phyloP scores from a whole-genome alignment of 2,329 filamentous ascomycete species.

The Sporothrix pallida region DNA sequence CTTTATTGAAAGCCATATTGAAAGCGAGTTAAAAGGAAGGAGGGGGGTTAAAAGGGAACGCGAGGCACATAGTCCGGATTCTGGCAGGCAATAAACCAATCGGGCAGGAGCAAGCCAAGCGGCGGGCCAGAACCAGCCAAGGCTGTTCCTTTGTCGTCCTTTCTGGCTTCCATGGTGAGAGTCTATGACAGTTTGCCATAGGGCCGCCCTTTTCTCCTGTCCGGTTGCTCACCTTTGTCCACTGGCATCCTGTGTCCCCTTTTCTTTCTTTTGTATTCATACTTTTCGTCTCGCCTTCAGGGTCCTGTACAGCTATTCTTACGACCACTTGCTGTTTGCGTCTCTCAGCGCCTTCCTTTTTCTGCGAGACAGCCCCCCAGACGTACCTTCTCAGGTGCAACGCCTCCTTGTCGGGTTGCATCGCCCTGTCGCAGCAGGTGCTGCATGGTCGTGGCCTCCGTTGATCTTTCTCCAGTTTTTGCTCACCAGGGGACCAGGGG shows the following conservation, averaged over 20 bases:
- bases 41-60: not conserved
- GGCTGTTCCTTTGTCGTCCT: slow-evolving; percentile 16
- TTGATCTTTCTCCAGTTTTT: slow-evolving; percentile 31
- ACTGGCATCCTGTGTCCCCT: not conserved
- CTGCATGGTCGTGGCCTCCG: slow-evolving; percentile 5
- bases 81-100: not conserved
- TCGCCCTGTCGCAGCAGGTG: slow-evolving; percentile 22
- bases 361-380: not conserved
- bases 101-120: slow-evolving; percentile 5
- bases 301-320: not conserved
- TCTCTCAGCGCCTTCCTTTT: not conserved
- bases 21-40: not conserved
- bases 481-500: slow-evolving; percentile 7
- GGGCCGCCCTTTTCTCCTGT: not conserved
- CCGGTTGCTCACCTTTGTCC: not conserved
- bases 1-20: too few species aligned
- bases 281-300: not conserved
- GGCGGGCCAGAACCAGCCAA: slow-evolving; percentile 14
- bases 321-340: not conserved
- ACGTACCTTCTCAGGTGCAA: slow-evolving; percentile 9
- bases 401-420: slow-evolving; percentile 15
- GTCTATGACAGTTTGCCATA: too few species aligned
- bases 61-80: not conserved
- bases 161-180: not conserved
- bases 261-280: not conserved